Percentiles rank a stretch among this genome's conserved stretches.
Conservation (phyloP, 2,329 filamentous ascomycete species). For the Fusarium sp. region DNA sequence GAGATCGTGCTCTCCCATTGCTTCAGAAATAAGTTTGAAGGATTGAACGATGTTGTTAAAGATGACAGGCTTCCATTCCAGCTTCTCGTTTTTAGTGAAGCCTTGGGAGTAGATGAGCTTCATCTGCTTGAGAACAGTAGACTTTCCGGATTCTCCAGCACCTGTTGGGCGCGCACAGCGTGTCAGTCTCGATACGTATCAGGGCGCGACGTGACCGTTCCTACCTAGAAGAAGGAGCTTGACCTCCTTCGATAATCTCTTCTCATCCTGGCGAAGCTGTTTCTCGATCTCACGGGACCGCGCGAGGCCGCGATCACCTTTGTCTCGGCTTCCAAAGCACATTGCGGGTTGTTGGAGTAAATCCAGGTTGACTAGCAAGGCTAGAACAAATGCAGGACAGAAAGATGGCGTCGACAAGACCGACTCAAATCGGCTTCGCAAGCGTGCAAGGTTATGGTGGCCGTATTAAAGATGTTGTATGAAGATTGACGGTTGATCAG, state of each 20-base stretch:
- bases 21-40: conserved; percentile 88
- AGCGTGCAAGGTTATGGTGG: conserved; percentile 8
- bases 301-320: conserved; percentile 60
- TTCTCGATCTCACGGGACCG: conserved; percentile 85
- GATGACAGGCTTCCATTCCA: conserved; percentile 94
- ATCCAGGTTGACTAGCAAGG: not conserved
- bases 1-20: conserved; percentile 87
- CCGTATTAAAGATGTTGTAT: not conserved
- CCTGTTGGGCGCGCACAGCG: conserved; percentile 62
- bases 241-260: conserved; percentile 85
- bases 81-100: conserved; percentile 87
- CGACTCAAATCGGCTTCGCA: conserved; percentile 2
- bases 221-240: conserved; percentile 92
- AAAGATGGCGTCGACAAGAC: conserved; percentile 5
- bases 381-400: conserved; percentile 1
- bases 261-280: conserved; percentile 86
- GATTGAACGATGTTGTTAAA: conserved; percentile 95
- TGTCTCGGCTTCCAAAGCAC: conserved; percentile 72
- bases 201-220: conserved; percentile 15
- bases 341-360: conserved; percentile 53
- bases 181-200: conserved; percentile 23
- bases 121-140: conserved; percentile 98
- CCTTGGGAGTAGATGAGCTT: conserved; percentile 95
- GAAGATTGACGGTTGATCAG: conserved; percentile 1
- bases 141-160: conserved; percentile 91